Percentiles rank a stretch among this genome's conserved stretches.
Evolutionary conservation across 1,284 basidiomycete species (phyloP).

Genomic region (Sparassis latifolia): DNA sequence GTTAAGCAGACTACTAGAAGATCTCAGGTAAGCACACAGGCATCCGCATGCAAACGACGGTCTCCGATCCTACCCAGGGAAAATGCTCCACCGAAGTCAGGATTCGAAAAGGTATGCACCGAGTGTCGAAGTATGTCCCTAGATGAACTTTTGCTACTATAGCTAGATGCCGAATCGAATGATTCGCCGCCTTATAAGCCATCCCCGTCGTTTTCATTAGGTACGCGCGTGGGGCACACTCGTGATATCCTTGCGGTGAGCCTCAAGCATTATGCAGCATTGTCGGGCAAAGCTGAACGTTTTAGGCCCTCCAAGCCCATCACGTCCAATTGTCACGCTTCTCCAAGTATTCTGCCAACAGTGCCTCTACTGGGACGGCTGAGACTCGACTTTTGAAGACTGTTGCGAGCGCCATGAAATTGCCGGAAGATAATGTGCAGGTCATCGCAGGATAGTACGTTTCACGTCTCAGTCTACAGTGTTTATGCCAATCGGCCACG

Average conservation of each 20-base stretch:
- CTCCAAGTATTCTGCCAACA: background rate
- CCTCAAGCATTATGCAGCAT: background rate
- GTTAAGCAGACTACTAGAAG: conserved; percentile 4
- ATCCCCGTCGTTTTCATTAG: background rate
- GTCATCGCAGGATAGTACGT: conserved; percentile 5
- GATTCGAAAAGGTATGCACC: background rate
- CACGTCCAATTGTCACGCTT: conserved; percentile 6
- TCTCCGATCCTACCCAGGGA: background rate
- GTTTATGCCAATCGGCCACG: background rate
- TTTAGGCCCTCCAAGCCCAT: conserved; percentile 13
- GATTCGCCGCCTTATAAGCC: background rate
- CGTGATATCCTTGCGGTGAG: conserved; percentile 12
- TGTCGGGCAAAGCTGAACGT: background rate
- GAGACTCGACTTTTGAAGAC: conserved; percentile 5
- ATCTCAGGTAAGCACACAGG: conserved; percentile 5
- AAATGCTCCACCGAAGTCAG: background rate
- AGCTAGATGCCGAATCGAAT: background rate
- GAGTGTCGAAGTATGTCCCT: background rate
- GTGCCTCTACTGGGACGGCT: conserved; percentile 1
- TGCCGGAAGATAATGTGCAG: conserved; percentile 1
- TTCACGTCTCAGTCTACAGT: background rate
- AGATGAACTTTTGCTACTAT: background rate
- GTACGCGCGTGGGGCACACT: conserved; percentile 7
- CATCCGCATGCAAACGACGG: background rate
- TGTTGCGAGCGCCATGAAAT: conserved; percentile 2